Percentiles rank a stretch among this genome's conserved stretches.
Evolutionary conservation across 331 rosid species (phyloP).

Genomic region (Telfairia occidentalis): DNA sequence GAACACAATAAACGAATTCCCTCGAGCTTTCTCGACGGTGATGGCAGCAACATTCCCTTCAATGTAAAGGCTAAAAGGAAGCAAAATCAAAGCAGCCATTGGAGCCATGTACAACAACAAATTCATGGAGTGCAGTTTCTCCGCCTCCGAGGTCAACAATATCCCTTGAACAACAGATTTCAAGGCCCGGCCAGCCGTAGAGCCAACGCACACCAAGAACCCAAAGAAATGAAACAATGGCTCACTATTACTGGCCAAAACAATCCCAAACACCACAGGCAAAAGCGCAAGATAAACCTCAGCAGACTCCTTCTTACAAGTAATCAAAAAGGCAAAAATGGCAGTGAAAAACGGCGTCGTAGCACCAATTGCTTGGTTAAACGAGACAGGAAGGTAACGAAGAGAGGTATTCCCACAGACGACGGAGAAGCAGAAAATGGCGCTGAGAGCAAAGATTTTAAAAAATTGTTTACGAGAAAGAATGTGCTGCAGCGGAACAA

Average conservation of each 20-base stretch:
- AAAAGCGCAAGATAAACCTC: constrained; percentile 68
- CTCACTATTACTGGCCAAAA: constrained; percentile 67
- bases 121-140: constrained; percentile 93
- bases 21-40: constrained; percentile 49
- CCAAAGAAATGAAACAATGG: constrained; percentile 78
- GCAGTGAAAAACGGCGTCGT: constrained; percentile 96
- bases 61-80: constrained; percentile 62
- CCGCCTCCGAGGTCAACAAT: constrained; percentile 59
- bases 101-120: constrained; percentile 95
- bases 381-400: constrained; percentile 75
- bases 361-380: constrained; percentile 91
- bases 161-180: constrained; percentile 85
- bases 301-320: constrained; percentile 64
- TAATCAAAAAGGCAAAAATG: constrained; percentile 56
- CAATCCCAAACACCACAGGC: constrained; percentile 85
- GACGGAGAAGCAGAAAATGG: constrained; percentile 83
- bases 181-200: constrained; percentile 84
- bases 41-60: constrained; percentile 58
- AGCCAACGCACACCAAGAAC: constrained; percentile 64
- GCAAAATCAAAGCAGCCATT: constrained; percentile 64
- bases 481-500: constrained; percentile 69
- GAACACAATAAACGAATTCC: constrained; percentile 47
- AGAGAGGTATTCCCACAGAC: constrained; percentile 92
- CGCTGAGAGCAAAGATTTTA: constrained; percentile 68
- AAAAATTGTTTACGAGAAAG: constrained; percentile 64